phyloP scores from a whole-genome alignment of 208 protist genomes.

The Trypanosoma boissoni region DNA sequence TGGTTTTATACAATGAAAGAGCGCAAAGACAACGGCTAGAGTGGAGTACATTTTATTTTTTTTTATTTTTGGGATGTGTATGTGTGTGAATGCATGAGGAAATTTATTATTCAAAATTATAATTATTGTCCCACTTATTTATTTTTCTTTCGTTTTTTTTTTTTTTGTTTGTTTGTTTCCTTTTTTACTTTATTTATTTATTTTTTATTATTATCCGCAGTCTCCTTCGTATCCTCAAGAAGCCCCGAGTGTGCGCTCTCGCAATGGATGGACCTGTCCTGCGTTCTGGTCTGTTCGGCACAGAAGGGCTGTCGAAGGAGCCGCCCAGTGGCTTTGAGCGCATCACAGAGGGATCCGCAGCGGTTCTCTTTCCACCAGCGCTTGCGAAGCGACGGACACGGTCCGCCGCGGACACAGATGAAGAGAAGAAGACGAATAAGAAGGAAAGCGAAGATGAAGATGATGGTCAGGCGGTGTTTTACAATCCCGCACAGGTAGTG shows the following conservation, averaged over 20 bases:
- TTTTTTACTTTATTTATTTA: slow-evolving; percentile 11
- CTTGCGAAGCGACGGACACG: slow-evolving; percentile 11
- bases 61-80: slow-evolving; percentile 3
- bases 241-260: no score
- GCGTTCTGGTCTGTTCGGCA: slow-evolving; percentile 66
- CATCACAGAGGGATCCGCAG: slow-evolving; percentile 72
- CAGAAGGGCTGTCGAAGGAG: slow-evolving; percentile 46
- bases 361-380: slow-evolving; percentile 76
- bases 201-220: slow-evolving; percentile 4
- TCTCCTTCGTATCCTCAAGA: no score
- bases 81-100: background rate
- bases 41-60: background rate
- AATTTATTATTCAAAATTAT: no score
- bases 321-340: slow-evolving; percentile 62
- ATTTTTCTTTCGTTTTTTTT: slow-evolving; percentile 9
- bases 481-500: slow-evolving; percentile 97
- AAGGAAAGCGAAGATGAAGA: slow-evolving; percentile 1
- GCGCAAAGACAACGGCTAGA: background rate
- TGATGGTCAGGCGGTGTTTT: slow-evolving; percentile 93
- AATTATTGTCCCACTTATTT: background rate
- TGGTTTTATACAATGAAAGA: no score
- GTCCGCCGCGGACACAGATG: background rate
- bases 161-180: background rate
- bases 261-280: slow-evolving; percentile 1
- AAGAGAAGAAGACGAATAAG: slow-evolving; percentile 3